Evolutionary conservation across 257 asterid species (phyloP).

Genomic region (Gardenia jasminoides): DNA sequence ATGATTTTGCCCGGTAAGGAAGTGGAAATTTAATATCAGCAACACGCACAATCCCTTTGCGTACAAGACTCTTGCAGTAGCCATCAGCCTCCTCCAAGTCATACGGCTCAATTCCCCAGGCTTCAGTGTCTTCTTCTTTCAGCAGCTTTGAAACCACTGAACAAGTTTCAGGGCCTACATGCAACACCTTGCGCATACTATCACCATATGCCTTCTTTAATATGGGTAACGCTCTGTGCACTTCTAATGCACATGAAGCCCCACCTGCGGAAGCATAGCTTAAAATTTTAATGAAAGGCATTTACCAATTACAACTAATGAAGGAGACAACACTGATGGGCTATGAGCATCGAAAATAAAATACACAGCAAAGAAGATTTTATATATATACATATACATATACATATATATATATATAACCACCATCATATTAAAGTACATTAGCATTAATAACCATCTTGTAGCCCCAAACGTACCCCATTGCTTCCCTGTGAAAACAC

Average conservation of each 20-base stretch:
- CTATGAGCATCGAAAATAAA: neutral
- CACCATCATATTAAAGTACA: neutral
- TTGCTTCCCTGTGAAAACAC: neutral
- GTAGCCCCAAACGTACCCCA: neutral
- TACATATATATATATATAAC: neutral
- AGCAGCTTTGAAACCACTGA: conserved; percentile 60
- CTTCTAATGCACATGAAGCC: conserved; percentile 62
- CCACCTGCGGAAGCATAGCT: conserved; percentile 51
- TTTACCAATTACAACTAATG: neutral
- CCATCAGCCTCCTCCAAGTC: conserved; percentile 74
- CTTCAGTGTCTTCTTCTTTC: conserved; percentile 86
- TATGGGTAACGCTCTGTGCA: conserved; percentile 57
- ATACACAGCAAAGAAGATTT: neutral
- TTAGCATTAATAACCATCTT: neutral
- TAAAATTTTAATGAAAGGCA: neutral
- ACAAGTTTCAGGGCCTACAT: conserved; percentile 90
- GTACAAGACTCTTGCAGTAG: conserved; percentile 73
- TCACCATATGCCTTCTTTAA: conserved; percentile 82
- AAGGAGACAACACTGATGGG: neutral
- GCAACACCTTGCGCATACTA: conserved; percentile 72
- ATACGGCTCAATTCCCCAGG: conserved; percentile 91
- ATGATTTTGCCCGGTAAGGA: conserved; percentile 80
- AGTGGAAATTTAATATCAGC: conserved; percentile 91
- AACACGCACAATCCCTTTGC: conserved; percentile 74
- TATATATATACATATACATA: neutral